Conservation (phyloP, 129 eudicot genomes). For the Helichrysum umbraculigerum region DNA sequence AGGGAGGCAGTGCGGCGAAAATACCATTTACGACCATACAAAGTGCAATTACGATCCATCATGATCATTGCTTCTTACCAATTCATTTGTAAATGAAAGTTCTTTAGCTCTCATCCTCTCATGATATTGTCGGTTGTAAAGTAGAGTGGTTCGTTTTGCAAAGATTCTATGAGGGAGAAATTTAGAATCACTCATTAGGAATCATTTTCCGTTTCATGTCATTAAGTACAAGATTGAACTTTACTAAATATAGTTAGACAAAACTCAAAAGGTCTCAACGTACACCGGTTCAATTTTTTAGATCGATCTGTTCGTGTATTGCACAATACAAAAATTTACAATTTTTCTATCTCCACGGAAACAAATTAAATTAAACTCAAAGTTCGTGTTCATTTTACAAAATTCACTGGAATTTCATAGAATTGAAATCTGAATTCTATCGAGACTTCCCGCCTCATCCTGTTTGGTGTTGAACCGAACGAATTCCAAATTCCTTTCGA, state of each 20-base stretch:
- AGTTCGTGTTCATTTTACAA: too few species aligned
- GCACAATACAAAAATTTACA: not conserved
- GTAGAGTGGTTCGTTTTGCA: not conserved
- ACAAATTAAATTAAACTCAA: not conserved
- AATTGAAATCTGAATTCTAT: too few species aligned
- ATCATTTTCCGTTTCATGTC: not conserved
- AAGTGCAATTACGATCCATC: slow-evolving; percentile 8
- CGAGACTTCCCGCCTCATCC: too few species aligned
- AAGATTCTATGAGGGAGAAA: slow-evolving; percentile 16
- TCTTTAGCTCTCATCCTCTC: slow-evolving; percentile 21
- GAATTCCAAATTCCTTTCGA: not conserved
- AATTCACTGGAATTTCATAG: too few species aligned
- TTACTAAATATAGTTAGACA: not conserved
- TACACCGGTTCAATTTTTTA: not conserved
- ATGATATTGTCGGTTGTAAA: slow-evolving; percentile 2
- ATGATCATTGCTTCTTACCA: not conserved
- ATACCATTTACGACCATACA: slow-evolving; percentile 19
- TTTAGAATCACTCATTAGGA: not conserved
- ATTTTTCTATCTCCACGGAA: too few species aligned
- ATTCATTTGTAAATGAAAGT: not conserved
- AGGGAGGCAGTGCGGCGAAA: slow-evolving; percentile 33
- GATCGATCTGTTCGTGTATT: not conserved
- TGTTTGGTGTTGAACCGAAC: too few species aligned
- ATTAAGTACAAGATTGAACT: not conserved
- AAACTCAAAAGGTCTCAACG: not conserved